Base-by-base conservation (phyloP, 495 filamentous ascomycete species). In the Penicillium dipodomyicola region DNA sequence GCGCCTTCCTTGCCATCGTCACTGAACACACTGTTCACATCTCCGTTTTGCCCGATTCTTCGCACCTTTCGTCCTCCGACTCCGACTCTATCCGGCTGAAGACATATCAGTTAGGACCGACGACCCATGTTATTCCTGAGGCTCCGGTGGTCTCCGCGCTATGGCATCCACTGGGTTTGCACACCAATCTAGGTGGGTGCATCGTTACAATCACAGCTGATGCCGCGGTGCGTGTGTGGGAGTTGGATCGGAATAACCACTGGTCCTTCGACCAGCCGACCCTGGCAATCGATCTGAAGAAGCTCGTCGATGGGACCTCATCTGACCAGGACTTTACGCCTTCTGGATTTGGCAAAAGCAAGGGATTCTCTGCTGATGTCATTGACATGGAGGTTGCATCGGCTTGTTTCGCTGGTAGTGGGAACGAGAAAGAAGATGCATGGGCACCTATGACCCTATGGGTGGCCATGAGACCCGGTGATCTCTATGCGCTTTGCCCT, bases 391-490 rank as follows among this genome's bases (percentile, higher is more conserved):
- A 93, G 59, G 88, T 92, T 12, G 90, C 88, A 12, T 85, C 91
- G 5, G 89, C 92, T 40, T 89, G 85, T 64, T 96, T 96, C 71
- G 88, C 87, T 0, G 85, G 85, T 19, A 84, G 75, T 51, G 87
- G 85, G 29, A 72, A 65, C 25, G 76, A 76, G 35, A 78, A 72
- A 29, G 89, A 92, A 49, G 84, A 89, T 62, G 87, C 86, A 29
- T 96, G 92, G 92, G 87, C 89, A 7, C 79, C 89, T 14, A 96
- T 94, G 90, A 95, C 92, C 3, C 74, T 96, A 17, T 96, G 91
- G 91, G 73, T 96, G 43, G 91, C 89, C 15, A 96, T 96, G 90
- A 80, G 77, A 33, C 87, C 88, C 25, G 92, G 92, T 5, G 91
- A 95, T 62, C 81, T 96, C 8, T 96, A 96, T 61, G 89, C 90